Conservation (phyloP, 148 eudicot species). For the Heliosperma pusillum region DNA sequence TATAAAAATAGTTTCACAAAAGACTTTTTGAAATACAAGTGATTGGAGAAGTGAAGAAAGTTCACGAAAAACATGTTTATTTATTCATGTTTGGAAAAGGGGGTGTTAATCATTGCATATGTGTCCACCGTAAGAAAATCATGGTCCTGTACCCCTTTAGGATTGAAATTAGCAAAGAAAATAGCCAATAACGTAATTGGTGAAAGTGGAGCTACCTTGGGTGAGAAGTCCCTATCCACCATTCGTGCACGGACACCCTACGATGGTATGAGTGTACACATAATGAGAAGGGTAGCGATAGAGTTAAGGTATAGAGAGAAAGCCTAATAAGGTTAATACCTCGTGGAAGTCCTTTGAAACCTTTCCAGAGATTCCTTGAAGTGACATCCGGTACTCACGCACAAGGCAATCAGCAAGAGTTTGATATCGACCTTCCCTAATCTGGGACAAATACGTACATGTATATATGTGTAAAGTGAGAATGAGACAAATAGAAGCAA, state of each 20-base stretch:
- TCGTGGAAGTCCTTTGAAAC: conserved; percentile 64
- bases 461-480: neutral
- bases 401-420: conserved; percentile 75
- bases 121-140: neutral
- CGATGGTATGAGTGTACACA: conserved; percentile 1
- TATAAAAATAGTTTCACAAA: neutral
- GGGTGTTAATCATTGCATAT: neutral
- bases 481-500: neutral
- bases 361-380: conserved; percentile 59
- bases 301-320: neutral
- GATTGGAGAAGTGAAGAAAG: neutral
- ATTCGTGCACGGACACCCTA: conserved; percentile 85
- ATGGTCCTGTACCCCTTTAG: neutral
- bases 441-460: conserved; percentile 33
- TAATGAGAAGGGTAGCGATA: conserved; percentile 3
- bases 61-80: neutral
- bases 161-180: neutral
- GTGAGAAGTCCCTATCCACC: conserved; percentile 74
- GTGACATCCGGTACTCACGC: conserved; percentile 82
- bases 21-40: neutral
- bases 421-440: conserved; percentile 85
- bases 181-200: neutral
- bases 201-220: conserved; percentile 54
- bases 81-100: neutral
- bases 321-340: conserved; percentile 39